phyloP scores from a whole-genome alignment of 2,329 filamentous ascomycete species.

The Apiospora aurea region DNA sequence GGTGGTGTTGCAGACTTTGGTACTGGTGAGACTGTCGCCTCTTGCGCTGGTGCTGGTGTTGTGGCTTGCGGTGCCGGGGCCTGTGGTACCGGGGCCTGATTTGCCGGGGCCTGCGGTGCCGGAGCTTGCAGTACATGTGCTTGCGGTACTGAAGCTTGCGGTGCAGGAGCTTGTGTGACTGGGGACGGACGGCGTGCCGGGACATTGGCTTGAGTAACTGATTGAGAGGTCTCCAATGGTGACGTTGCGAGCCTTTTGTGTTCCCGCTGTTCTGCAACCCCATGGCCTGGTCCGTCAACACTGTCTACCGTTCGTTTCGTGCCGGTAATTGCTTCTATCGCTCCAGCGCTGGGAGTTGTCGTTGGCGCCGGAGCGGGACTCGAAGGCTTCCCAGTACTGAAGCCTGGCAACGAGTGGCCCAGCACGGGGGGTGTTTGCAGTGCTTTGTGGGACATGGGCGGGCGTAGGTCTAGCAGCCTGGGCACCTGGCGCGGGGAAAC shows the following conservation, averaged over 20 bases:
- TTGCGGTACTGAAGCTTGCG: background rate
- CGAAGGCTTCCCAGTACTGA: conserved; percentile 9
- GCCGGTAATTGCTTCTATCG: conserved; percentile 38
- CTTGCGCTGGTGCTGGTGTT: background rate
- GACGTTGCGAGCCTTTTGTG: conserved; percentile 4
- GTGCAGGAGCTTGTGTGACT: background rate
- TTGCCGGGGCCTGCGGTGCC: background rate
- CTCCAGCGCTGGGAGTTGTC: conserved; percentile 41
- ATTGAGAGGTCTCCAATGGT: background rate
- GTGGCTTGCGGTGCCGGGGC: background rate
- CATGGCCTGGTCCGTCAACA: background rate
- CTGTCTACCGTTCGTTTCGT: conserved; percentile 34
- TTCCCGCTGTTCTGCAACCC: conserved; percentile 14
- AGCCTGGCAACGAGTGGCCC: background rate
- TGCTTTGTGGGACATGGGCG: background rate
- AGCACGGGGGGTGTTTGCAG: background rate
- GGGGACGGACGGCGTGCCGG: background rate
- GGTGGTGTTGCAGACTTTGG: background rate
- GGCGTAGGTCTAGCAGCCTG: background rate
- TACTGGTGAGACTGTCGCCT: background rate
- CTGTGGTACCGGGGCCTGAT: background rate
- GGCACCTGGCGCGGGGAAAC: background rate
- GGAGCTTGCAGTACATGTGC: background rate
- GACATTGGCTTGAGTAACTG: background rate
- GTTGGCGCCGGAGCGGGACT: conserved; percentile 34